A percentile compares a stretch with the other conserved stretches of the same genome.
Evolutionary conservation across 768 basidiomycete genomes (phyloP).

Genomic region (Clitopilus hobsonii): DNA sequence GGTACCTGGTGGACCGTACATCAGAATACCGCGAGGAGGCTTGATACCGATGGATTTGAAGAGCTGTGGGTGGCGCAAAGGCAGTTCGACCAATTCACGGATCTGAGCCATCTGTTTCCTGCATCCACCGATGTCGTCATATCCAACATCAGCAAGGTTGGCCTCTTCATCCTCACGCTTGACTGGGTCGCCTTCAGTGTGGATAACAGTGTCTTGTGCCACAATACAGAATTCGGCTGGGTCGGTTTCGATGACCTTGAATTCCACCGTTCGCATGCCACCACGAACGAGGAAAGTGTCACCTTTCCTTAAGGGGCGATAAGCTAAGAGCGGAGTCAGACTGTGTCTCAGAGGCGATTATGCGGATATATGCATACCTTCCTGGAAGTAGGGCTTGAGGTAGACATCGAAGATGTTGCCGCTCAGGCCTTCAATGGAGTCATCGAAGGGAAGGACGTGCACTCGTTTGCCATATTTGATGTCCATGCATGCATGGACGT

Average conservation of each 20-base stretch:
- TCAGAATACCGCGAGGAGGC: constrained; percentile 96
- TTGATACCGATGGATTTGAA: constrained; percentile 99
- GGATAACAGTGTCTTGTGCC: constrained; percentile 97
- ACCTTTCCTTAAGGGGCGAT: constrained; percentile 93
- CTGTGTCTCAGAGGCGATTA: neutral
- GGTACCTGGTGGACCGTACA: constrained; percentile 98
- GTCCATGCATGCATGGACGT: constrained; percentile 92
- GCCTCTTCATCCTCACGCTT: constrained; percentile 99
- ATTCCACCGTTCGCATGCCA: constrained; percentile 97
- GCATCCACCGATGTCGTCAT: constrained; percentile 99
- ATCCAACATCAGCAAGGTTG: constrained; percentile 94
- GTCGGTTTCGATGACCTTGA: constrained; percentile 98
- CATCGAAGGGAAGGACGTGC: constrained; percentile 95
- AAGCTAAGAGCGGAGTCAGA: constrained; percentile 42
- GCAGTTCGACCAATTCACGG: constrained; percentile 97
- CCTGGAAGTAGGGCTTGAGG: constrained; percentile 98
- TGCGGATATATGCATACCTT: constrained; percentile 45
- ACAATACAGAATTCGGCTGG: constrained; percentile 98
- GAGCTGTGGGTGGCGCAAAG: constrained; percentile 95
- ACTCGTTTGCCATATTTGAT: constrained; percentile 99
- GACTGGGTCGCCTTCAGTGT: constrained; percentile 97
- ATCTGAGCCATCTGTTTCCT: constrained; percentile 99
- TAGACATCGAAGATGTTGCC: constrained; percentile 99
- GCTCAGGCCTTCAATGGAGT: constrained; percentile 95
- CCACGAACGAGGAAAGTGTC: constrained; percentile 99